A percentile compares a stretch with the other conserved stretches of the same genome.
Conservation (phyloP, 768 basidiomycete species). For the Russula ochroleuca region DNA sequence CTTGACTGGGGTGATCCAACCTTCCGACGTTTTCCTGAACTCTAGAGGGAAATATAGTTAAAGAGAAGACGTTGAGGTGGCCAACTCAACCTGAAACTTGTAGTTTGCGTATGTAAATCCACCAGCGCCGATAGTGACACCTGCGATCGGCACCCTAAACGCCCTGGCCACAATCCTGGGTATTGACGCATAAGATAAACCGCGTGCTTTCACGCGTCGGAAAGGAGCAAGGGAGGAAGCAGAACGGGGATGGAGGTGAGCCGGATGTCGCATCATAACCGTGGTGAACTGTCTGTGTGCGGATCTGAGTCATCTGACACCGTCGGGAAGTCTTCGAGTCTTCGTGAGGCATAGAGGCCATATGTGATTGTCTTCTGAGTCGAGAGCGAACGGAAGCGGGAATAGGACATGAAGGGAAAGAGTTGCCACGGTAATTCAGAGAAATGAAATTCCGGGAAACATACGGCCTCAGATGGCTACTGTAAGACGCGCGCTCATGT, state of each 20-base stretch:
- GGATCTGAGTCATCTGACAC: slow-evolving; percentile 43
- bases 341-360: slow-evolving; percentile 46
- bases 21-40: slow-evolving; percentile 61
- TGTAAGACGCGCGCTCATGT: not conserved
- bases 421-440: not conserved
- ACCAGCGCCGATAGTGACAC: slow-evolving; percentile 85
- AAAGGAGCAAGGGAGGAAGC: slow-evolving; percentile 43
- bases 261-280: slow-evolving; percentile 45
- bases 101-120: slow-evolving; percentile 93
- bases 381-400: slow-evolving; percentile 28
- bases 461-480: not conserved
- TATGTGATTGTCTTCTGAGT: slow-evolving; percentile 51
- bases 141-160: slow-evolving; percentile 84
- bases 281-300: slow-evolving; percentile 58
- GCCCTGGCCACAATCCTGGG: slow-evolving; percentile 86
- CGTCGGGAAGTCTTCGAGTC: slow-evolving; percentile 32
- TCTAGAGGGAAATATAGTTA: slow-evolving; percentile 41
- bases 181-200: slow-evolving; percentile 82
- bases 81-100: slow-evolving; percentile 81
- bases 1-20: slow-evolving; percentile 60
- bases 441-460: not conserved
- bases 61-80: not conserved
- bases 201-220: slow-evolving; percentile 67
- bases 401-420: slow-evolving; percentile 16
- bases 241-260: slow-evolving; percentile 47